Conservation (phyloP, 805 yeast genomes). For the Kurtzmaniella fragi region DNA sequence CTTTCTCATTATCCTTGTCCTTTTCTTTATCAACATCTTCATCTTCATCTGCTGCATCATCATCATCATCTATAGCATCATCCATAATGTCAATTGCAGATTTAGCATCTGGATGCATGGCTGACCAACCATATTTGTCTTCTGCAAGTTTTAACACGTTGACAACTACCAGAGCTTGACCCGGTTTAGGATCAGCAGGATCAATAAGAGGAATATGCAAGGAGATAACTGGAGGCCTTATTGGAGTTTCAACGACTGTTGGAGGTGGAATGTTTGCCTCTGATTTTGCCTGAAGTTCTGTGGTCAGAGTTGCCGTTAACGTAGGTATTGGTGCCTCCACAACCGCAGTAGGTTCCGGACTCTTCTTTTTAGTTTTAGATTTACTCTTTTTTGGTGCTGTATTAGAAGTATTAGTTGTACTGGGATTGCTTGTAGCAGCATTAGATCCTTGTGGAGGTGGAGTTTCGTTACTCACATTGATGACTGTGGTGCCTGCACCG, state of each 20-base stretch:
- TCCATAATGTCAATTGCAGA: conserved; percentile 50
- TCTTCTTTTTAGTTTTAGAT: conserved; percentile 11
- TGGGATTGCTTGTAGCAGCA: no score
- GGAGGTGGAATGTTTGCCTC: conserved; percentile 17
- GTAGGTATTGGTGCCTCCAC: conserved; percentile 8
- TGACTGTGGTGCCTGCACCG: not conserved
- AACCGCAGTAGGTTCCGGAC: conserved; percentile 9
- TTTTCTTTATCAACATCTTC: conserved; percentile 16
- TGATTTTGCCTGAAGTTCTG: conserved; percentile 13
- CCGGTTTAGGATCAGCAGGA: conserved; percentile 46
- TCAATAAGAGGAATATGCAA: conserved; percentile 48
- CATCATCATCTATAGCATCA: conserved; percentile 27
- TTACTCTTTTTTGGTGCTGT: conserved; percentile 3
- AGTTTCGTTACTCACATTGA: not conserved
- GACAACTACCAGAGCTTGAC: conserved; percentile 59
- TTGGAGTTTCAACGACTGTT: conserved; percentile 12
- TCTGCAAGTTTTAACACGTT: conserved; percentile 73
- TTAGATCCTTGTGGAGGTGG: not conserved
- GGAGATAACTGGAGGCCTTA: conserved; percentile 46
- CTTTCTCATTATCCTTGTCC: conserved; percentile 36
- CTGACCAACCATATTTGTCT: conserved; percentile 78
- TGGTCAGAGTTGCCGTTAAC: conserved; percentile 10
- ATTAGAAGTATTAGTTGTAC: no score
- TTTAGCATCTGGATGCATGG: conserved; percentile 61
- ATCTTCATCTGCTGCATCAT: conserved; percentile 21